Evolutionary conservation across 768 basidiomycete species (phyloP).

Genomic region (Tricholoma furcatifolium): DNA sequence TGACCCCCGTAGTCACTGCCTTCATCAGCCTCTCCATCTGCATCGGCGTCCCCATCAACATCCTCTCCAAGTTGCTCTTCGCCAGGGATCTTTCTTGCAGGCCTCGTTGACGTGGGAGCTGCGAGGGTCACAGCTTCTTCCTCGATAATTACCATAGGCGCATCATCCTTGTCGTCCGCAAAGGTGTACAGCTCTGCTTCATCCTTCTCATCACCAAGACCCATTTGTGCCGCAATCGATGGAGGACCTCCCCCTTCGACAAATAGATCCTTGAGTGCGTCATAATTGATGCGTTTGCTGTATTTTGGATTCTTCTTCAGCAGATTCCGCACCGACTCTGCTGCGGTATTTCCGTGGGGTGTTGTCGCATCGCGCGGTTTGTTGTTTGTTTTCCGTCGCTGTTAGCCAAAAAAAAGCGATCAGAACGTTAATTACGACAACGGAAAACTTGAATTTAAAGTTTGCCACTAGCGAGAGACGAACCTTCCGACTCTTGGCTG

Average conservation of each 20-base stretch:
- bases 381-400: conserved; percentile 67
- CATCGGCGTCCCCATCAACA: conserved; percentile 15
- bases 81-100: conserved; percentile 20
- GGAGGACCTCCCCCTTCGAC: conserved; percentile 39
- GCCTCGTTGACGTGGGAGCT: conserved; percentile 14
- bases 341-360: conserved; percentile 66
- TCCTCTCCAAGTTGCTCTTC: conserved; percentile 18
- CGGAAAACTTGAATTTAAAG: conserved; percentile 23
- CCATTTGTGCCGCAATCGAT: conserved; percentile 27
- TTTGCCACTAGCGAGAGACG: conserved; percentile 43
- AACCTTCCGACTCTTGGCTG: conserved; percentile 76
- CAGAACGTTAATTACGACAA: conserved; percentile 15
- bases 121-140: conserved; percentile 34
- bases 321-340: conserved; percentile 74
- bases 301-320: conserved; percentile 86
- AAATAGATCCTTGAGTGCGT: conserved; percentile 81
- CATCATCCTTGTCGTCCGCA: conserved; percentile 40
- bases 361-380: conserved; percentile 75
- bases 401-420: conserved; percentile 12
- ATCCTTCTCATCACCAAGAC: conserved; percentile 42
- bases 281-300: conserved; percentile 93
- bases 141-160: conserved; percentile 38
- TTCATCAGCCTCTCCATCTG: conserved; percentile 43
- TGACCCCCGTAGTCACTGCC: conserved; percentile 48
- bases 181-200: conserved; percentile 42